Evolutionary conservation across 331 rosid genomes (phyloP), one percentile per base, ranked within the genome.

Genomic region (Acacia pycnantha): DNA sequence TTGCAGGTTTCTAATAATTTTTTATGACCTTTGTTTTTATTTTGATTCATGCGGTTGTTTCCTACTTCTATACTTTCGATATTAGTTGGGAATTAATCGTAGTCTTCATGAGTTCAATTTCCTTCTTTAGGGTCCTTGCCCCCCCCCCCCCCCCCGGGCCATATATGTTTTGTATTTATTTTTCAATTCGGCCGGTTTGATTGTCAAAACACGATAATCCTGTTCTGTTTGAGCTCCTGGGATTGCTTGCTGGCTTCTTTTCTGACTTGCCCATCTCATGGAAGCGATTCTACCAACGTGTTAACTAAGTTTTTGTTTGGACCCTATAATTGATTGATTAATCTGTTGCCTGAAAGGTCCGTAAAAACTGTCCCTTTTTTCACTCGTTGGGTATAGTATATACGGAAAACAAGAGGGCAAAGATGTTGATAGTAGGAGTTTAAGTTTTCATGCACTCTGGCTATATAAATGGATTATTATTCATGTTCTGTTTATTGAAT

Each of bases 1-100:
- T 80, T 84, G 70, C 86, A 85, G 92, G 94, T 90, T 6, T 31
- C 77, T 83, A 54, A 11, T 43, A 3, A 8, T 67, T 26, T 21
- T 54, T n/a, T 47, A 61, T 18, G 2, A 77, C 73, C 26, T 8
- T 9, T 37, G 3, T 13, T 61, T 26, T 26, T 64, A 1, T 70
- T 41, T 70, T 40, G 31, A 69, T 69, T 69, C 31, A 18, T 33
- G 33, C 12, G 31, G 1, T 19, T 69, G 7, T 29, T 31, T 29
- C 2, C 1, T 33, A 3, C 22, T 31, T 64, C 43, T 70, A 15
- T 12, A 15, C 24, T 33, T 24, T 11, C 16, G 26, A 21, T 54
- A 54, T 54, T 54, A 54, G 11, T 21, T 21, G 61, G 26, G 61
- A 21, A 54, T 54, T 19, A 8, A 54, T 54, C 61, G 61, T 54